These are phyloP conservation scores for Aspergillus viridinutans DNA, from an alignment of 2,329 filamentous ascomycete species.

Conservation along the genomic window DNA sequence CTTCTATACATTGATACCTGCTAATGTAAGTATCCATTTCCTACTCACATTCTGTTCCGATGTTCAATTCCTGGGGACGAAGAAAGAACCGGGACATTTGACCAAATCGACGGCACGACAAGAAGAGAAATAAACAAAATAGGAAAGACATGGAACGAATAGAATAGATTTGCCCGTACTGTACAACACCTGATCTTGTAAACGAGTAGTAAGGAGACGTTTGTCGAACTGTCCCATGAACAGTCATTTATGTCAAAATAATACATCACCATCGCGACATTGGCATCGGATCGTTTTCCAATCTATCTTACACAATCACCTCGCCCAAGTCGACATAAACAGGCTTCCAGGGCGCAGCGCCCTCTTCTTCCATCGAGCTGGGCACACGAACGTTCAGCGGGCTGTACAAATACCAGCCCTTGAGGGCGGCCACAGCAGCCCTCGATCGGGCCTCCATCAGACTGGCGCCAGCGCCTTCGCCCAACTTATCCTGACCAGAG, in stretches of 20 bases:
- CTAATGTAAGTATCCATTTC: slow-evolving; percentile 3
- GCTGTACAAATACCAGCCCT: slow-evolving; percentile 95
- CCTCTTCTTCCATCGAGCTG: slow-evolving; percentile 63
- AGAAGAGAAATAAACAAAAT: slow-evolving; percentile 17
- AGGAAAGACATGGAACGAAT: slow-evolving; percentile 30
- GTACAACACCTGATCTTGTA: slow-evolving; percentile 35
- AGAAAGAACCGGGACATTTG: slow-evolving; percentile 11
- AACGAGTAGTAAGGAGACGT: slow-evolving; percentile 20
- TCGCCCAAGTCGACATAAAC: slow-evolving; percentile 68
- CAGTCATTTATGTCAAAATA: slow-evolving; percentile 10
- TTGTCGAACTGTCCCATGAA: slow-evolving; percentile 7
- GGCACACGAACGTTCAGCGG: slow-evolving; percentile 65
- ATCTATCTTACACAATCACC: slow-evolving; percentile 50
- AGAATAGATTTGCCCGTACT: slow-evolving; percentile 36
- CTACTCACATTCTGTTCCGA: not conserved
- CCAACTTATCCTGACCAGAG: slow-evolving; percentile 84
- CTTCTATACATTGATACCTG: slow-evolving; percentile 6
- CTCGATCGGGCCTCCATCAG: slow-evolving; percentile 72
- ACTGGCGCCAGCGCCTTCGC: slow-evolving; percentile 78
- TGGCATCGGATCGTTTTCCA: not conserved
- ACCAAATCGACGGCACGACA: slow-evolving; percentile 10
- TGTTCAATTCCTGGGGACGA: not conserved
- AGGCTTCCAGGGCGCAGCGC: slow-evolving; percentile 61
- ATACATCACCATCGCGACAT: slow-evolving; percentile 13
- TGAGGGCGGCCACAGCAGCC: slow-evolving; percentile 80